These are phyloP conservation scores for Marasmius tenuissimus DNA, from an alignment of 1,284 basidiomycete genomes.

Conservation along the genomic window DNA sequence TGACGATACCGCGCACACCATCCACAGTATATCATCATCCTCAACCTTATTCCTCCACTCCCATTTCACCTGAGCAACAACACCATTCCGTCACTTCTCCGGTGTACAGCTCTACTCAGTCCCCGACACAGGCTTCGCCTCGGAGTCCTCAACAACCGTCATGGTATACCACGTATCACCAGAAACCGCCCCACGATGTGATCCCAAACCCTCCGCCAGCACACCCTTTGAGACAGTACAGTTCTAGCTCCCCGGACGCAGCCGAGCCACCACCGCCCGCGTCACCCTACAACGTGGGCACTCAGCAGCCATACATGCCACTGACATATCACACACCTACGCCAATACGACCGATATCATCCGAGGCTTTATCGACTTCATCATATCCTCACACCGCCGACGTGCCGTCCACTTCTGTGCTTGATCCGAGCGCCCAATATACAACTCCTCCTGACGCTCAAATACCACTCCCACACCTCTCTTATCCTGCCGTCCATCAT, in stretches of 20 bases:
- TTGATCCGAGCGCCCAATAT: not conserved
- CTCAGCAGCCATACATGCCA: not conserved
- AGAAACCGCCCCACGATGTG: not conserved
- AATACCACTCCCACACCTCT: not conserved
- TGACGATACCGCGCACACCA: not conserved
- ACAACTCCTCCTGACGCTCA: not conserved
- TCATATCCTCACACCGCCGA: not conserved
- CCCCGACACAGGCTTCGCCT: not conserved
- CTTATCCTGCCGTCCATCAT: not conserved
- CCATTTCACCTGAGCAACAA: not conserved
- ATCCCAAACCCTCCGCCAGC: not conserved
- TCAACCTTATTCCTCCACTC: not conserved
- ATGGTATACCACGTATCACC: not conserved
- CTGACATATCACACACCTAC: not conserved
- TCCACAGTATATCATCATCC: not conserved
- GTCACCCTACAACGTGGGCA: not conserved
- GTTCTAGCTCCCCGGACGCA: not conserved
- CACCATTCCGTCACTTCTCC: not conserved
- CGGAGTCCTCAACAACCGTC: not conserved
- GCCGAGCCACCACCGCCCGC: not conserved
- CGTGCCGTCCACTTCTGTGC: not conserved
- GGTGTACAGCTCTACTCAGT: not conserved
- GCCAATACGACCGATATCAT: slow-evolving; percentile 1
- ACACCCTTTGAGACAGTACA: not conserved
- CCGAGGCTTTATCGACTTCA: not conserved